These are phyloP conservation scores for Phytopythium litorale DNA, from an alignment of 352 stramenopile genomes.

Conservation along the genomic window DNA sequence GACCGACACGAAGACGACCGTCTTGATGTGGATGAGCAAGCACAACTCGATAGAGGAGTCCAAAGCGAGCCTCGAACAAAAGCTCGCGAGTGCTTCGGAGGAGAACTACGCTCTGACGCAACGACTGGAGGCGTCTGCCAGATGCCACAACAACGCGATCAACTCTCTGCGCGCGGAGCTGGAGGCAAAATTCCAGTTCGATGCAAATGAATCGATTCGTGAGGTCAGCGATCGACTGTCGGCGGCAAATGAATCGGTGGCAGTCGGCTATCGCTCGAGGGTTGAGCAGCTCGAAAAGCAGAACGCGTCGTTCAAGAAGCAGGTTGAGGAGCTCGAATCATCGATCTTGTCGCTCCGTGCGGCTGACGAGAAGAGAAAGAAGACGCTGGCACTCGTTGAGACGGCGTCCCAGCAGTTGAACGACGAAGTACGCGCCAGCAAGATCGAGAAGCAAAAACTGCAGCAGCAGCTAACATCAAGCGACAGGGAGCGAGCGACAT, in stretches of 20 bases:
- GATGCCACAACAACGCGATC: not conserved
- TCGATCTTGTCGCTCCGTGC: constrained; percentile 9
- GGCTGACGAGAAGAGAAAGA: constrained; percentile 12
- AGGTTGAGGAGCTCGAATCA: constrained; percentile 10
- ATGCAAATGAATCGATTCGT: not conserved
- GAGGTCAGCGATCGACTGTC: not conserved
- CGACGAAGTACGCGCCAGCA: constrained; percentile 3
- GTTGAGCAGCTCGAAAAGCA: constrained; percentile 10
- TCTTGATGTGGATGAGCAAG: constrained; percentile 74
- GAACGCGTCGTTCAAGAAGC: constrained; percentile 1
- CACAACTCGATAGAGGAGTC: constrained; percentile 36
- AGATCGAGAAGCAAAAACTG: constrained; percentile 18
- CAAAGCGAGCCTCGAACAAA: constrained; percentile 27
- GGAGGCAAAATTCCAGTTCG: not conserved
- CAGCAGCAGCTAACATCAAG: constrained; percentile 2
- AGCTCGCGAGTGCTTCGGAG: constrained; percentile 19
- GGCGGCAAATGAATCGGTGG: not conserved
- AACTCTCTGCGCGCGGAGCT: not conserved
- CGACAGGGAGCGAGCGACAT: not conserved
- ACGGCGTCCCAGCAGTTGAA: not conserved
- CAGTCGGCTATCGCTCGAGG: not conserved
- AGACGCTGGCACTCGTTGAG: constrained; percentile 11
- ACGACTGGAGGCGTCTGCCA: constrained; percentile 12
- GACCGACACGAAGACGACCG: constrained; percentile 45
- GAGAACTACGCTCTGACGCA: constrained; percentile 28